Evolutionary conservation across 768 basidiomycete genomes (phyloP), one percentile per base, ranked within the genome.

Genomic region (Hortiboletus campestris): DNA sequence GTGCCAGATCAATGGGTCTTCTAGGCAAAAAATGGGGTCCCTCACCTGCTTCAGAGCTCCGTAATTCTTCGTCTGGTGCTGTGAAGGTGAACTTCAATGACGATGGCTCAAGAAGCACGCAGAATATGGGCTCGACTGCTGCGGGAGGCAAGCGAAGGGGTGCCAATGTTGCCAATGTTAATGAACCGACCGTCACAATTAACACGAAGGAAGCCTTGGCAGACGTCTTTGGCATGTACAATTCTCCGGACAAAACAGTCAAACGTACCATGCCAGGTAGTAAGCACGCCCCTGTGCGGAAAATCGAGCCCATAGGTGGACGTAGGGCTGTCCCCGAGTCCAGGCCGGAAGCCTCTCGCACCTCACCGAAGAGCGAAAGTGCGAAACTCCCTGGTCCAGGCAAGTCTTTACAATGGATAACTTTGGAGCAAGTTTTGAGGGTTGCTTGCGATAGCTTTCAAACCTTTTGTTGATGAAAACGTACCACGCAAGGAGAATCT

Each of bases 151-250:
- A 74, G 28, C 74, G 82, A 51, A 82, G 76, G 72, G 80, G 78
- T 56, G 61, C 80, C 32, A 62, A 40, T 17, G 67, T 76, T 39
- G 67, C 75, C 55, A 73, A 71, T 29, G 79, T 71, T 16, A 77
- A 75, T 16, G 91, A 93, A 68, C 89, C 91, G 5, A 93, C 91
- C 0, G 87, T 98, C 7, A 99, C 97, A 1, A 93, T 98, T 63
- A 97, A 97, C 69, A 99, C 97, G 29, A 95, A 94, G 69, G 91
- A 93, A 59, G 97, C 97, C 4, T 79, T 97, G 34, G 89, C 84
- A 13, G 94, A 98, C 66, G 93, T 98, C 40, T 94, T 95, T 73
- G 89, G 87, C 49, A 94, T 98, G 88, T 98, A 94, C 69, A 96
- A 97, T 69, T 91, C 89, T 10, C 90, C 90, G 3, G 89, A 91